Base-by-base conservation (phyloP, 179 eudicot species). In the Spergularia azorica region DNA sequence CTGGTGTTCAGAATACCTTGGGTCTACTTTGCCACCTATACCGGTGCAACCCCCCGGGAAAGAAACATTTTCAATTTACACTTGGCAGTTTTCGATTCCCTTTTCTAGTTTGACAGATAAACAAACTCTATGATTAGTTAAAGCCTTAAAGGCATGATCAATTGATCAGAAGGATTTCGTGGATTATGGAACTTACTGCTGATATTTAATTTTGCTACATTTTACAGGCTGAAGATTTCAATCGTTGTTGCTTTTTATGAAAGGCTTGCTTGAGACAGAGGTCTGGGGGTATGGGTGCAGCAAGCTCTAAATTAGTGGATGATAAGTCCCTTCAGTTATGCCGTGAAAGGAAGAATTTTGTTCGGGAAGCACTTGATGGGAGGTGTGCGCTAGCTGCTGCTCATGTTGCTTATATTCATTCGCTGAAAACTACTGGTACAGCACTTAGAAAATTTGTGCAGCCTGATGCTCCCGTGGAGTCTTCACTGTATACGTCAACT, bases 321-420 rank as follows among this genome's bases (percentile, higher is more conserved):
- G 98, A 93, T 75, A 95, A 91, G 81, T 89, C 95, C 63, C 82
- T 91, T 72, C 86, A 84, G 73, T 85, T 95, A 46, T 95, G 98
- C 56, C 95, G 97, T 76, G 97, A 90, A 65, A 79, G 98, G 75
- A 95, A 90, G 84, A 92, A 91, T 78, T 87, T 85, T 17, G 88
- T 95, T 76, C 85, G 87, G 82, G 92, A 88, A 88, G 98, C 98
- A 83, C 98, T 95, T 79, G 85, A 95, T 76, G 97, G 95, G 36
- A 89, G 98, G 84, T 95, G 98, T 71, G 88, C 92, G 32, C 86
- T 95, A 65, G 97, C 98, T 50, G 89, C 90, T 3, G 89, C 92
- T 77, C 97, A 95, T 82, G 79, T 91, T 72, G 77, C 88, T 39
- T 95, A 95, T 77, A 88, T 93, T 54, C 83, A 93, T 57, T 90